Conservation (phyloP, 805 yeast genomes). For the Monosporozyma unispora region DNA sequence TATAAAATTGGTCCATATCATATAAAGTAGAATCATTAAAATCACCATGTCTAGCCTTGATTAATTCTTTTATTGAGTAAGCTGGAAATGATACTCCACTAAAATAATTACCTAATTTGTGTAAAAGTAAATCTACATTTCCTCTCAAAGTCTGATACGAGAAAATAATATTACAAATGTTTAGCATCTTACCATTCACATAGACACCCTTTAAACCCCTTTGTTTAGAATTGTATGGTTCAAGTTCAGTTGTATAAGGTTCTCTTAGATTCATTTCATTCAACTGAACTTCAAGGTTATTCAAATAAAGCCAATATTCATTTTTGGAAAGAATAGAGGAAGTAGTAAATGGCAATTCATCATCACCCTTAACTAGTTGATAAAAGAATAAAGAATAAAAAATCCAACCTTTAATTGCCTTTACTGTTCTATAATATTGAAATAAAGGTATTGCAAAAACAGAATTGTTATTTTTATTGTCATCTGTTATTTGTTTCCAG, state of each 20-base stretch:
- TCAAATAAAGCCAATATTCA: background rate
- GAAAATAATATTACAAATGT: too few species aligned
- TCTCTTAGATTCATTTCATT: background rate
- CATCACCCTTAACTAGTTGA: background rate
- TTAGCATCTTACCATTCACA: background rate
- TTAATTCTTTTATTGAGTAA: background rate
- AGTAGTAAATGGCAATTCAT: background rate
- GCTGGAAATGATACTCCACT: background rate
- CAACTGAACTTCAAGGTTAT: background rate
- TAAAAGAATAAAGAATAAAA: background rate
- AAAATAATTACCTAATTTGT: background rate
- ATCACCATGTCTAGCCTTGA: background rate
- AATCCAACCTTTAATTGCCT: background rate
- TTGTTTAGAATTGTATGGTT: background rate
- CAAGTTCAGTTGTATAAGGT: background rate
- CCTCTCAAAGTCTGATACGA: background rate
- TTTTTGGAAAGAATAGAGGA: background rate
- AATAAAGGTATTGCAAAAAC: background rate
- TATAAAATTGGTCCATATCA: background rate
- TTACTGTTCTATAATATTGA: background rate
- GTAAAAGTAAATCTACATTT: background rate
- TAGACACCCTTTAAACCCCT: background rate
- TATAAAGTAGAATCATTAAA: background rate
- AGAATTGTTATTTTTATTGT: background rate
- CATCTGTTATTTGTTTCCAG: background rate